Conservation (phyloP, 1,284 basidiomycete species). For the Quambalaria eucalypti region DNA sequence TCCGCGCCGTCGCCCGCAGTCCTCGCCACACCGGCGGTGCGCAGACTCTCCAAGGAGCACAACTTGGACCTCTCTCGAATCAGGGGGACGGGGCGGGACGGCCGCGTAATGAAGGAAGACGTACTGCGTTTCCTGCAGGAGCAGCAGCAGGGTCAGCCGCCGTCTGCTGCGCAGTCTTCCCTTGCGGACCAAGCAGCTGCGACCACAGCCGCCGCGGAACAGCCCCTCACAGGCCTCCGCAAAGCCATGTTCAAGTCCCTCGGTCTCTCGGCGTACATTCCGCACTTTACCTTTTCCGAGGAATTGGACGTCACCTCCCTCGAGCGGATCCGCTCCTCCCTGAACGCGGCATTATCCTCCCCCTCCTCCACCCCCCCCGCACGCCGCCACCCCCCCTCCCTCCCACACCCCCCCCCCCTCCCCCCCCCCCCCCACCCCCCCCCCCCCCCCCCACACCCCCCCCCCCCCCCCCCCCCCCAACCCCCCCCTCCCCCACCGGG, state of each 20-base stretch:
- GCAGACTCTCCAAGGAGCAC: constrained; percentile 64
- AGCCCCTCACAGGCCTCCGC: constrained; percentile 15
- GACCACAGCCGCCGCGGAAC: background rate
- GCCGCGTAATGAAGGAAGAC: constrained; percentile 67
- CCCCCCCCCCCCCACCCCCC: too few species aligned
- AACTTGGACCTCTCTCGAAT: constrained; percentile 56
- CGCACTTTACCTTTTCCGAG: constrained; percentile 64
- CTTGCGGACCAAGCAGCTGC: background rate
- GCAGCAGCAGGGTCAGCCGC: background rate
- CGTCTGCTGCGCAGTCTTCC: background rate
- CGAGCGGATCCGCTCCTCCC: constrained; percentile 60
- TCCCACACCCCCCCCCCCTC: too few species aligned
- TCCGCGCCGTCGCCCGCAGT: constrained; percentile 13
- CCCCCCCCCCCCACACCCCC: too few species aligned
- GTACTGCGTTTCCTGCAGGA: constrained; percentile 46
- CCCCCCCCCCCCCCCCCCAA: too few species aligned
- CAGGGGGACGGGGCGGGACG: constrained; percentile 63
- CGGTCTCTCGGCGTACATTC: constrained; percentile 51
- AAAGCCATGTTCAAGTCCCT: constrained; percentile 47
- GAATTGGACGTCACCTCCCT: constrained; percentile 72
- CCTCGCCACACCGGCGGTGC: constrained; percentile 64
- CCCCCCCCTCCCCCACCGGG: too few species aligned
- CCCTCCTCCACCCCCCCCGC: too few species aligned
- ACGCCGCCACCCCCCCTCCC: too few species aligned
- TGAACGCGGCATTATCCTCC: constrained; percentile 47